These are phyloP conservation scores for Senna siamea DNA, from an alignment of 306 rosid genomes.

Conservation along the genomic window DNA sequence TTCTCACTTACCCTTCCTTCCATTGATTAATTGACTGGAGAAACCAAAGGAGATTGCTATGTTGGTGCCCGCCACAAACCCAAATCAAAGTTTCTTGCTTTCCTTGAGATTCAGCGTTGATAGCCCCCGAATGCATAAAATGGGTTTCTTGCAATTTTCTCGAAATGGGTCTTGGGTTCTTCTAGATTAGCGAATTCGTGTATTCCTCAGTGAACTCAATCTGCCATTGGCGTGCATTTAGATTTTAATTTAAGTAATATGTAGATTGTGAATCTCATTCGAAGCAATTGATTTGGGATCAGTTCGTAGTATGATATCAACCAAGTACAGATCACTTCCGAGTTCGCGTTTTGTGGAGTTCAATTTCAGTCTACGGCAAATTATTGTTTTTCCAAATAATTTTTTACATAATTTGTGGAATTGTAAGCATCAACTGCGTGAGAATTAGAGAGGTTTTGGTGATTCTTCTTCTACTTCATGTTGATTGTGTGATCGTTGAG, in stretches of 20 bases:
- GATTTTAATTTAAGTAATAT: not conserved
- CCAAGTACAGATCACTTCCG: slow-evolving; percentile 14
- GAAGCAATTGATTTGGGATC: slow-evolving; percentile 35
- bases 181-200: slow-evolving; percentile 40
- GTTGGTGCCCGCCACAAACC: slow-evolving; percentile 18
- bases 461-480: slow-evolving; percentile 34
- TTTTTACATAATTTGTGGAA: slow-evolving; percentile 33
- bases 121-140: not conserved
- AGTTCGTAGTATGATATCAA: slow-evolving; percentile 22
- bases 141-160: slow-evolving; percentile 54
- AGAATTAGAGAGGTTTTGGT: slow-evolving; percentile 40
- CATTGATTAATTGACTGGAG: slow-evolving; percentile 32
- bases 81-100: not conserved
- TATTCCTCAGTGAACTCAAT: slow-evolving; percentile 26
- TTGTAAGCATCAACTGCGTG: not conserved
- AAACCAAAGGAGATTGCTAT: slow-evolving; percentile 31
- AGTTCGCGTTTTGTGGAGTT: slow-evolving; percentile 23
- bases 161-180: slow-evolving; percentile 37
- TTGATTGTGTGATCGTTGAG: not conserved
- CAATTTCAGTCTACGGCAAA: slow-evolving; percentile 31
- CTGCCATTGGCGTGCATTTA: not conserved
- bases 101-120: not conserved
- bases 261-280: slow-evolving; percentile 37
- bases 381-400: no score
- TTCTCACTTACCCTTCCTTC: not conserved